Conservation (phyloP, 2,329 filamentous ascomycete species). For the Penicillium brevicompactum region DNA sequence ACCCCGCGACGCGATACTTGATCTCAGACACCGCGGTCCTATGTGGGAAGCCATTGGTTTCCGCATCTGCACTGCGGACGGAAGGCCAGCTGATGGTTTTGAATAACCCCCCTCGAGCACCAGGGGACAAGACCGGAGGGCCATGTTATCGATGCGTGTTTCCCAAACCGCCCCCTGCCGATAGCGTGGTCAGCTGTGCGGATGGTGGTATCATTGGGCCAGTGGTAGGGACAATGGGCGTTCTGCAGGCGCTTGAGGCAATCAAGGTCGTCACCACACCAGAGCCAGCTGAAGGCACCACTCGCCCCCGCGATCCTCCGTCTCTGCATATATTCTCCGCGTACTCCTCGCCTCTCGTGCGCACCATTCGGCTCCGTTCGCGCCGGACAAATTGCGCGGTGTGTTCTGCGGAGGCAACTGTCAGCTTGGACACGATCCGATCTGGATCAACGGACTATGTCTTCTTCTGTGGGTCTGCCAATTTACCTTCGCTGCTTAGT, state of each 20-base stretch:
- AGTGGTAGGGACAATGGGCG: conserved; percentile 90
- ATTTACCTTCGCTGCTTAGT: conserved; percentile 58
- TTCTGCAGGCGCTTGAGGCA: conserved; percentile 85
- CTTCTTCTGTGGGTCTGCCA: conserved; percentile 74
- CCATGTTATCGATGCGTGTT: conserved; percentile 96
- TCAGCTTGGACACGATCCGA: conserved; percentile 65
- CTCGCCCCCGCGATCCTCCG: conserved; percentile 32
- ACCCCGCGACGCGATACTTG: conserved; percentile 86
- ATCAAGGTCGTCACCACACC: conserved; percentile 72
- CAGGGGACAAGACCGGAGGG: conserved; percentile 62
- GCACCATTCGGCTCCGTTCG: conserved; percentile 72
- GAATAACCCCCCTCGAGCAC: conserved; percentile 72
- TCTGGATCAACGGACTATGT: conserved; percentile 77
- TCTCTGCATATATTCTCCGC: conserved; percentile 48
- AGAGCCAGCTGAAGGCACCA: conserved; percentile 23
- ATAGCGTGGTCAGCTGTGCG: conserved; percentile 80
- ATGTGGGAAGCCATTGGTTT: conserved; percentile 76
- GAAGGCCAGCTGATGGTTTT: conserved; percentile 89
- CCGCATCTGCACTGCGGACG: conserved; percentile 82
- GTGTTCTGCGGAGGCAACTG: conserved; percentile 65
- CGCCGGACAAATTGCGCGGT: conserved; percentile 72
- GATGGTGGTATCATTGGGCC: conserved; percentile 92
- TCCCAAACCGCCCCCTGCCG: conserved; percentile 79
- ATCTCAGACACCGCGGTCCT: conserved; percentile 89
- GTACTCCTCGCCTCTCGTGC: conserved; percentile 58